Percentiles rank a stretch among this genome's conserved stretches.
phyloP scores from a whole-genome alignment of 306 rosid species.

The Medicago ruthenica region DNA sequence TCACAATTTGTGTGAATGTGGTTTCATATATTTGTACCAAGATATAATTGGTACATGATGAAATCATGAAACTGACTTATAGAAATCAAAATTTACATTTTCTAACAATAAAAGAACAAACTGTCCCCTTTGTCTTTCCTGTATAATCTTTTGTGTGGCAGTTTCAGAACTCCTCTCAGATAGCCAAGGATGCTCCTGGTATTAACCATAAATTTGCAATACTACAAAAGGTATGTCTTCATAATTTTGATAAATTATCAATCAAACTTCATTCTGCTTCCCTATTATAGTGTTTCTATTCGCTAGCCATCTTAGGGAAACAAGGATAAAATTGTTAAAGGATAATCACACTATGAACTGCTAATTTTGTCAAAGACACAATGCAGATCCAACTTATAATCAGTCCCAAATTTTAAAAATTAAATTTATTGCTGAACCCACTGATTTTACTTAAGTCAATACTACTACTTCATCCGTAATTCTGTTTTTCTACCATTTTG shows the following conservation, averaged over 20 bases:
- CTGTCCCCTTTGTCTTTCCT: slow-evolving; percentile 24
- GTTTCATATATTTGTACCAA: slow-evolving; percentile 1
- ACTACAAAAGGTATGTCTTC: slow-evolving; percentile 61
- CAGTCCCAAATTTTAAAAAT: neutral
- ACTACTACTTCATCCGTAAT: neutral
- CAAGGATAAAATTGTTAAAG: neutral
- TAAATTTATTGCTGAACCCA: neutral
- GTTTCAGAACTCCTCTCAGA: slow-evolving; percentile 56
- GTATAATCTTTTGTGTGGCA: slow-evolving; percentile 41
- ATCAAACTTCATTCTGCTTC: neutral
- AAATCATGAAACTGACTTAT: slow-evolving; percentile 15
- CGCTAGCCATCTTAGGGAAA: neutral
- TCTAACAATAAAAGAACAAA: neutral
- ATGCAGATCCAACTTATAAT: neutral
- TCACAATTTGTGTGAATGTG: no score
- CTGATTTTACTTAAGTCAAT: slow-evolving; percentile 3
- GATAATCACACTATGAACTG: slow-evolving; percentile 13
- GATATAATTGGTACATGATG: slow-evolving; percentile 16
- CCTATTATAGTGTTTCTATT: neutral
- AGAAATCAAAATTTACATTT: slow-evolving; percentile 2
- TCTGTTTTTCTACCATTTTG: neutral
- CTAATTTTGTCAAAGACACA: neutral
- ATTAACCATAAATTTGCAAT: slow-evolving; percentile 53
- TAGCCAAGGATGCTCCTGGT: slow-evolving; percentile 48
- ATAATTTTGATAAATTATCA: neutral